Percentiles rank a stretch among this genome's conserved stretches.
phyloP scores from a whole-genome alignment of 2,329 filamentous ascomycete species.

The Colletotrichum liriopes region DNA sequence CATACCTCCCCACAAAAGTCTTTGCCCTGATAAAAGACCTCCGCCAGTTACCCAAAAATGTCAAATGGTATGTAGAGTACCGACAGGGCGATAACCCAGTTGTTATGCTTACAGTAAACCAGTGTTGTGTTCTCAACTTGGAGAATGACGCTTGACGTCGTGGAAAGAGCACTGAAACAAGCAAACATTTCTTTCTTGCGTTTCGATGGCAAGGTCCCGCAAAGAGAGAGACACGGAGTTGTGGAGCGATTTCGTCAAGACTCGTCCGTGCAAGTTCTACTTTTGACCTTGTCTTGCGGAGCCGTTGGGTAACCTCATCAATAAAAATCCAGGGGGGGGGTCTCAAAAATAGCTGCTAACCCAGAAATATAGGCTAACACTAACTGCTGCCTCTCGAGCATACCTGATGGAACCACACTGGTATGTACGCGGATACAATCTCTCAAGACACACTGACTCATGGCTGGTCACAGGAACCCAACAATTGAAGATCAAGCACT shows the following conservation, averaged over 20 bases:
- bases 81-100: too few relatives aligned
- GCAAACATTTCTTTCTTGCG: conserved; percentile 55
- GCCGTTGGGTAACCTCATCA: conserved; percentile 60
- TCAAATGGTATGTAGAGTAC: conserved; percentile 54
- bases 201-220: conserved; percentile 64
- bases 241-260: conserved; percentile 59
- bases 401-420: conserved; percentile 67
- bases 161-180: conserved; percentile 57
- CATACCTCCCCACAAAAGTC: conserved; percentile 52
- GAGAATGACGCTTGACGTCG: conserved; percentile 63
- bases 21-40: conserved; percentile 53
- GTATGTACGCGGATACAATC: conserved; percentile 44
- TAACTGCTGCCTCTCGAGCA: conserved; percentile 63
- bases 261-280: conserved; percentile 56
- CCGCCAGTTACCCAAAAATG: conserved; percentile 42
- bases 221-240: conserved; percentile 57
- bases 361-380: conserved; percentile 55
- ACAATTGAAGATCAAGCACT: not conserved
- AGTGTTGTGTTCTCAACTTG: conserved; percentile 69
- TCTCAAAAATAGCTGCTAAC: not conserved
- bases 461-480: not conserved
- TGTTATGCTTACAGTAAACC: conserved; percentile 2
- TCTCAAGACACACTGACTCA: not conserved
- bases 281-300: conserved; percentile 66
- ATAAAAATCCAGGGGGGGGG: too few relatives aligned